Evolutionary conservation across 1,139 yeast genomes (phyloP).

Genomic region (Lodderomyces parapsilosis): DNA sequence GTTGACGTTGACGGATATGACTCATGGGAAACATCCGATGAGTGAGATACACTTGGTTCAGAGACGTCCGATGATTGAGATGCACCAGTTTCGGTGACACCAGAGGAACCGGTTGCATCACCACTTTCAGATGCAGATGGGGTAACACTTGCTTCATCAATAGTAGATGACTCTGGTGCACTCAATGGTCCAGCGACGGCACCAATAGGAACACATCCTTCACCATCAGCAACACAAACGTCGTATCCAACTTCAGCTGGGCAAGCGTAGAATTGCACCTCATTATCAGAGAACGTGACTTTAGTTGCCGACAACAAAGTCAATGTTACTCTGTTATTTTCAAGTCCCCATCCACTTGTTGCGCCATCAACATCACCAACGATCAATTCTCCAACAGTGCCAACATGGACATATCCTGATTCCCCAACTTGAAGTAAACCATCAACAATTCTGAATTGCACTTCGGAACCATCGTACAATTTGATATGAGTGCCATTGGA

Average conservation of each 20-base stretch:
- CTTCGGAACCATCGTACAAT: slow-evolving; percentile 5
- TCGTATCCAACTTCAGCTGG: slow-evolving; percentile 7
- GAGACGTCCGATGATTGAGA: slow-evolving; percentile 6
- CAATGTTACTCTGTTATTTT: slow-evolving; percentile 1
- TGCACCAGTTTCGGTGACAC: too few species aligned
- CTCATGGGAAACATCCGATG: too few species aligned
- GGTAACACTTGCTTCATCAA: slow-evolving; percentile 34
- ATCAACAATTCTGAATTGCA: slow-evolving; percentile 3
- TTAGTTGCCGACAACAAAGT: neutral
- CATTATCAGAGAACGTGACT: slow-evolving; percentile 2
- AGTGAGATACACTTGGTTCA: slow-evolving; percentile 8
- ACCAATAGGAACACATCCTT: slow-evolving; percentile 4
- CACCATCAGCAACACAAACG: slow-evolving; percentile 3
- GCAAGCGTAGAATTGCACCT: slow-evolving; percentile 6
- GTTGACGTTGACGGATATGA: slow-evolving; percentile 3
- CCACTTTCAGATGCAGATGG: slow-evolving; percentile 26
- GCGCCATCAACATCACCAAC: slow-evolving; percentile 4
- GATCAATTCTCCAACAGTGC: slow-evolving; percentile 2
- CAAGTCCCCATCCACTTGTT: slow-evolving; percentile 5
- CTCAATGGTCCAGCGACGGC: slow-evolving; percentile 1
- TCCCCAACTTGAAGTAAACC: slow-evolving; percentile 2
- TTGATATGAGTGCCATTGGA: slow-evolving; percentile 6
- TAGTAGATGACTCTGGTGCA: slow-evolving; percentile 16
- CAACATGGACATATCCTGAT: slow-evolving; percentile 2
- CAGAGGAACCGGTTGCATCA: slow-evolving; percentile 6